Conservation (phyloP, 1,284 basidiomycete genomes). For the Polyporus tsugae region DNA sequence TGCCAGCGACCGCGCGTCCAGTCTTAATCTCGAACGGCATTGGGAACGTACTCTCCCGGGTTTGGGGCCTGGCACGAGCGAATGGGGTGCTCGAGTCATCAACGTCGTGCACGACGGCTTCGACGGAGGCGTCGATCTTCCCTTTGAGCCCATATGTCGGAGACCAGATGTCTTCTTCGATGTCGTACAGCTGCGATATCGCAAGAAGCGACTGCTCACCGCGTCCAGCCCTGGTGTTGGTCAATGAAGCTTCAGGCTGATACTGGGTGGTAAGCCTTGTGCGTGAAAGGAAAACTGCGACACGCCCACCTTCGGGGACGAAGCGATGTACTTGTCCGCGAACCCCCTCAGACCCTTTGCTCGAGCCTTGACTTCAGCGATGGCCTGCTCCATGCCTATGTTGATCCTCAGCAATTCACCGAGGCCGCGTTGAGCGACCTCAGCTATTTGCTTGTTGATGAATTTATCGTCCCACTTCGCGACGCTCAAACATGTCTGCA, state of each 20-base stretch:
- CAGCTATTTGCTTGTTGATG: constrained; percentile 64
- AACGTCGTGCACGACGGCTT: constrained; percentile 65
- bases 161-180: constrained; percentile 98
- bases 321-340: constrained; percentile 67
- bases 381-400: constrained; percentile 68
- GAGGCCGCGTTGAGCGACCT: constrained; percentile 59
- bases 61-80: constrained; percentile 28
- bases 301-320: constrained; percentile 62
- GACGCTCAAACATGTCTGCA: constrained; percentile 78
- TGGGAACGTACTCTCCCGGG: constrained; percentile 43
- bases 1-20: constrained; percentile 76
- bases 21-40: constrained; percentile 98
- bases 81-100: constrained; percentile 38
- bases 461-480: constrained; percentile 67
- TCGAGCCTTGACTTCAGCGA: constrained; percentile 65
- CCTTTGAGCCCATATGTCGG: constrained; percentile 96
- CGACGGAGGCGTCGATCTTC: constrained; percentile 92
- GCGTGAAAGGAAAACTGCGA: constrained; percentile 1
- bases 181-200: constrained; percentile 79
- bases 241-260: constrained; percentile 72
- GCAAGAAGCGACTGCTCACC: constrained; percentile 66
- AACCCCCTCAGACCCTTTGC: constrained; percentile 74
- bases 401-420: constrained; percentile 70
- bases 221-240: constrained; percentile 65
- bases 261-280: constrained; percentile 14